Percentiles rank a stretch among this genome's conserved stretches.
Evolutionary conservation across 805 yeast genomes (phyloP).

Genomic region (Sugiyamaella qingdaonensis): DNA sequence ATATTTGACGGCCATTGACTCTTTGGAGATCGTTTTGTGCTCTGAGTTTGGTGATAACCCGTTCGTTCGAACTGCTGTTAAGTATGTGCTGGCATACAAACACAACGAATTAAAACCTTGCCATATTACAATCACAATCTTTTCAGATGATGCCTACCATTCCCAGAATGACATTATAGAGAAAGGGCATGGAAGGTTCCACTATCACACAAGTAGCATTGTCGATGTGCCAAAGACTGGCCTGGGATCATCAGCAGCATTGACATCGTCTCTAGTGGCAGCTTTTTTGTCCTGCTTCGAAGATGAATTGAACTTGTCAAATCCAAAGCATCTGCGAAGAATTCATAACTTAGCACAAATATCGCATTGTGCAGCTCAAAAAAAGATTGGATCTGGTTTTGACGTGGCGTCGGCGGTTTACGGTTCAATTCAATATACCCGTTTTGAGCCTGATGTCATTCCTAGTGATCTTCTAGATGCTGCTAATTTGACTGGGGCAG

Average conservation of each 20-base stretch:
- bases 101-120: constrained; percentile 32
- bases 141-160: constrained; percentile 86
- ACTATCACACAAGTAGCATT: constrained; percentile 57
- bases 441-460: constrained; percentile 60
- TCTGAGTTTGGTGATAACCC: constrained; percentile 48
- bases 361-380: constrained; percentile 91
- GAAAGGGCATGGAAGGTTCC: constrained; percentile 42
- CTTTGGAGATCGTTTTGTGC: constrained; percentile 2
- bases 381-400: constrained; percentile 94
- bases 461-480: constrained; percentile 27
- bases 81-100: constrained; percentile 52
- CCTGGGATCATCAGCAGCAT: constrained; percentile 91
- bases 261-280: constrained; percentile 74
- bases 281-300: constrained; percentile 54
- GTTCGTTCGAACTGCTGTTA: constrained; percentile 63
- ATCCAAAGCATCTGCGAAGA: constrained; percentile 23
- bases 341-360: constrained; percentile 84
- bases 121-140: constrained; percentile 53
- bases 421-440: constrained; percentile 78
- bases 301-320: constrained; percentile 31
- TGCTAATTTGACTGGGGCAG: constrained; percentile 27
- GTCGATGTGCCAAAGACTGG: constrained; percentile 87
- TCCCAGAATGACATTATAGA: constrained; percentile 44
- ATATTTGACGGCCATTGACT: constrained; percentile 32
- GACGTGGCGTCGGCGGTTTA: constrained; percentile 94